Percentiles rank a stretch among this genome's conserved stretches.
Evolutionary conservation across 169 alveolate species (phyloP).

Genomic region (Eimeria zaria): DNA sequence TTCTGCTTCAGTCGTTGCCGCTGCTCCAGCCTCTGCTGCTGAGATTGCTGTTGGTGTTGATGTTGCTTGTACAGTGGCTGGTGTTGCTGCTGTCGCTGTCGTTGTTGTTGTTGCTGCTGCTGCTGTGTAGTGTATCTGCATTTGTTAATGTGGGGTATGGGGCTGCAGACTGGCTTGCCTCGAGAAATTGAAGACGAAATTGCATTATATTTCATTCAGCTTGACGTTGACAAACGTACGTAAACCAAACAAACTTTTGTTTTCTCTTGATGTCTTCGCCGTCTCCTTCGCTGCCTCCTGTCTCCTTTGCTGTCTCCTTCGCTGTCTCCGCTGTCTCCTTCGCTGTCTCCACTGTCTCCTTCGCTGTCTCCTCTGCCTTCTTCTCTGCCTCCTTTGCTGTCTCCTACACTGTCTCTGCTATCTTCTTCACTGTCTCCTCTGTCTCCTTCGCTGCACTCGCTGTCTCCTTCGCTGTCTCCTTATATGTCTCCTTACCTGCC

Average conservation of each 20-base stretch:
- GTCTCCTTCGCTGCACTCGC: too few relatives aligned
- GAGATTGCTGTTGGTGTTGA: background rate
- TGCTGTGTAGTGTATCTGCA: background rate
- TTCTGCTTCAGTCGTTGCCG: background rate
- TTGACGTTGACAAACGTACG: constrained; percentile 30
- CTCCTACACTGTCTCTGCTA: too few relatives aligned
- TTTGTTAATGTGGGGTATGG: background rate
- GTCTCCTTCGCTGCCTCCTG: too few relatives aligned
- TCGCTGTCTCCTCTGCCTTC: background rate
- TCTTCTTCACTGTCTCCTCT: too few relatives aligned
- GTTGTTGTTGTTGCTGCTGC: background rate
- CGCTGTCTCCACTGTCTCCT: too few relatives aligned
- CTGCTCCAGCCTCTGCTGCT: too few relatives aligned
- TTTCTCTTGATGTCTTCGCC: too few relatives aligned
- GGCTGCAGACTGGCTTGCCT: constrained; percentile 16
- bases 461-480: too few relatives aligned
- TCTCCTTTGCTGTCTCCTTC: constrained; percentile 44
- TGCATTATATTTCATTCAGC: constrained; percentile 8
- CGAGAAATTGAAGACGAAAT: background rate
- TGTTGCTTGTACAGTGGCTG: background rate
- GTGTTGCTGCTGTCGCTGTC: background rate
- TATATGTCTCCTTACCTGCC: too few relatives aligned
- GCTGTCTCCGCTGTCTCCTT: background rate
- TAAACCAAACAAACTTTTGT: too few relatives aligned
- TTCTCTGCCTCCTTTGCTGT: too few relatives aligned